Evolutionary conservation across 495 filamentous ascomycete genomes (phyloP).

Genomic region (Penicillium lagena): DNA sequence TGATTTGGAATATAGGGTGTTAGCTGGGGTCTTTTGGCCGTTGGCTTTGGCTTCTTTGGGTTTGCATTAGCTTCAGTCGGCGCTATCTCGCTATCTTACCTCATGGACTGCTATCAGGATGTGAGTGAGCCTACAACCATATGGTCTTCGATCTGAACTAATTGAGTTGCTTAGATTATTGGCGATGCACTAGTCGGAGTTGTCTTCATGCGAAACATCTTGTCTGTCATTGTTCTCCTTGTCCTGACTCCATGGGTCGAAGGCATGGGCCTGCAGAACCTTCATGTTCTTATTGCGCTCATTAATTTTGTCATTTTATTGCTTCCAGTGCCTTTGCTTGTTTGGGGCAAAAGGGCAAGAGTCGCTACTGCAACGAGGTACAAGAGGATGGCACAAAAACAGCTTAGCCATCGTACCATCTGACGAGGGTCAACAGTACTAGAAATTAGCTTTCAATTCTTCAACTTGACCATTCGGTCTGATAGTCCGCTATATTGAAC

Average conservation of each 20-base stretch:
- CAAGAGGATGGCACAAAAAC: background rate
- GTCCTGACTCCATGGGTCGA: conserved; percentile 25
- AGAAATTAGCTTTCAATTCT: too few species aligned
- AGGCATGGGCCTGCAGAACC: background rate
- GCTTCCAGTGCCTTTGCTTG: background rate
- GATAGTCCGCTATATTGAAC: too few species aligned
- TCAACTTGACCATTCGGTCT: too few species aligned
- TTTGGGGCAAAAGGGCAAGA: background rate
- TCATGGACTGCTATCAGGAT: conserved; percentile 30
- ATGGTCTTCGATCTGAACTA: background rate
- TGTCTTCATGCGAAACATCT: conserved; percentile 25
- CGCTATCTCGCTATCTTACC: conserved; percentile 24
- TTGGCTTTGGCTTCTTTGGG: conserved; percentile 22
- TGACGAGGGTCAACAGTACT: too few species aligned
- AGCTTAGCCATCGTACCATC: too few species aligned
- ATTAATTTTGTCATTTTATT: background rate
- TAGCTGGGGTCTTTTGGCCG: conserved; percentile 20
- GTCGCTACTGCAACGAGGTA: background rate
- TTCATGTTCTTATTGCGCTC: background rate
- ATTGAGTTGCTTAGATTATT: conserved; percentile 16
- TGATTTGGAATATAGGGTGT: conserved; percentile 12
- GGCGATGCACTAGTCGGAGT: conserved; percentile 27
- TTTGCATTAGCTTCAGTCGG: conserved; percentile 17
- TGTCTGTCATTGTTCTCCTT: conserved; percentile 25
- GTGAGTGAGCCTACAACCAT: conserved; percentile 7